Evolutionary conservation across 352 stramenopile species (phyloP), one percentile per base, ranked within the genome.

Genomic region (Pythium phragmiticola): DNA sequence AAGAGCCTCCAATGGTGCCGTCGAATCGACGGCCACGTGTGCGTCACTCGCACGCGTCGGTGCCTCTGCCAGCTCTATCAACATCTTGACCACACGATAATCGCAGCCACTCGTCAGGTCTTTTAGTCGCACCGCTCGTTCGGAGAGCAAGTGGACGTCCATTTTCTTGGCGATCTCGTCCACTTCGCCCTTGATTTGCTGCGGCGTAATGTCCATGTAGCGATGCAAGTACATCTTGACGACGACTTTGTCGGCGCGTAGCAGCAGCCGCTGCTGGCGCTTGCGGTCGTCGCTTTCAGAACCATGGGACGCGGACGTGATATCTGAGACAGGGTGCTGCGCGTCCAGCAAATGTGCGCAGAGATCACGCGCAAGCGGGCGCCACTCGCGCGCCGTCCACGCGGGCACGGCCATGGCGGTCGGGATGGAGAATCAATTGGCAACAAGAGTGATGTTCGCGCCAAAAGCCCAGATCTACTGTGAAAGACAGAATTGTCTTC

Each of bases 351-450:
- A 53, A 13, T 63, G 70, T 30, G 45, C 69, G 34, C 70, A 87
- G 30, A 90, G 72, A 52, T 88, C 67, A 59, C 61, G 69, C 33
- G 60, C 70, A 23, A 87, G 79, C 57, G 82, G 79, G 39, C 78
- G 77, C 82, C 79, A 90, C 65, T 89, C 76, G 17, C 58, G 57
- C 46, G 60, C 60, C 5, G 82, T 86, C 82, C 82, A 90, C 47
- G 69, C 70, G 1, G 82, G 77, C 37, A 59, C 65, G 13, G 58
- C 62, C 72, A 76, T 76, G 21, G 11, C 45, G 9, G 2, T 36
- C 21, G 21, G 17, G 17, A 30, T 23, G n/a, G 16, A 50, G n/a
- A 28, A 50, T 50, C 42, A 30, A 30, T 30, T 30, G 21, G 7
- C 4, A 33, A 36, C 51, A 30, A 47, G 56, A 63, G 33, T 54